Base-by-base conservation (phyloP, 768 basidiomycete species). In the Candolleomyces aberdarensis region DNA sequence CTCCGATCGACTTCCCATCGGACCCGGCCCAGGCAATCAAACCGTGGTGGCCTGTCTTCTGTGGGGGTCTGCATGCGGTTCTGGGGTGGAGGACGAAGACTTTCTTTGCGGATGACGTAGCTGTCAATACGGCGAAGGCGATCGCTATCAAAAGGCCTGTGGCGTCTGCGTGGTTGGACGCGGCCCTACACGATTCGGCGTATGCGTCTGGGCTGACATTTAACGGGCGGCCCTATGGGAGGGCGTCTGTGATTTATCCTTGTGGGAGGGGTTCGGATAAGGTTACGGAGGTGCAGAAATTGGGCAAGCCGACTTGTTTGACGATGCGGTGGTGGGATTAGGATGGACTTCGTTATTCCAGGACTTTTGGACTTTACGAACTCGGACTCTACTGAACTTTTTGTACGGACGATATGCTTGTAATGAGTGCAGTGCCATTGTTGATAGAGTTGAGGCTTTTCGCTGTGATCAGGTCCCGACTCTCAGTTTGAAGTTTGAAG, bases 31-130 rank as follows among this genome's bases (percentile, higher is more conserved):
- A 15, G 10, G 61, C 57, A 7, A 53, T 39, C 39, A 50, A 29
- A 17, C 47, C 56, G 13, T 62, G 61, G 61, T 58, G 49, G 56
- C 49, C 5, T 14, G 57, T 62, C 15, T 62, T 62, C 57, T 26
- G 41, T 22, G 53, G 53, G 6, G 61, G 61, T 17, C 14, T 62
- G 41, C 61, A 62, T 57, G 61, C 61, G 6, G 56, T 62, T 5
- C 22, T 62, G 8, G 26, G 49, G 5, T 62, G 57, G 49, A 46
- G 61, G 14, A 62, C 61, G 11, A 17, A 29, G 46, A 46, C 56
- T 32, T 46, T 41, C 9, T 58, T 62, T n/a, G 48, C 32, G n/a
- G 61, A 62, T 20, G 36, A 58, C 41, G 57, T 43, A 17, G 44
- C 50, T 5, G 56, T 22, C 19, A 48, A 32, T 17, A 29, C 40